A percentile compares a stretch with the other conserved stretches of the same genome.
Conservation (phyloP, 2,329 filamentous ascomycete genomes). For the Calonectria pseudoreteaudii region DNA sequence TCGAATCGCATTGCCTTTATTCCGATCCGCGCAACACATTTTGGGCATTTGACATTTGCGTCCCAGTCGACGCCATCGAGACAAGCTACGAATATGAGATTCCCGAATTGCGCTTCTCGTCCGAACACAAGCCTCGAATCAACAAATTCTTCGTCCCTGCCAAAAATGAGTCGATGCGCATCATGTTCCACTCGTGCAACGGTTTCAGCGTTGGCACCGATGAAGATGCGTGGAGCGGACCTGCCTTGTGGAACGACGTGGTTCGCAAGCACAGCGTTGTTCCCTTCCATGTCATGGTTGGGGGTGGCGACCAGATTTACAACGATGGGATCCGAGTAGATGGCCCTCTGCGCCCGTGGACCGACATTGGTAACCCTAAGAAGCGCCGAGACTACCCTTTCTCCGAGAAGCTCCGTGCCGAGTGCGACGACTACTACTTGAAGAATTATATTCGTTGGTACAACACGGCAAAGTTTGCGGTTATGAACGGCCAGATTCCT, state of each 20-base stretch:
- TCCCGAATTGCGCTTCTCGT: slow-evolving; percentile 71
- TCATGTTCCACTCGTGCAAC: slow-evolving; percentile 99
- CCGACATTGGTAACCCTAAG: slow-evolving; percentile 83
- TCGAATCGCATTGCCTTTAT: slow-evolving; percentile 66
- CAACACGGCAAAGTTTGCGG: slow-evolving; percentile 83
- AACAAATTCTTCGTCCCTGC: slow-evolving; percentile 90
- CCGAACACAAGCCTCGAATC: slow-evolving; percentile 64
- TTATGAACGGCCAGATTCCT: slow-evolving; percentile 90
- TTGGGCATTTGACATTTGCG: slow-evolving; percentile 88
- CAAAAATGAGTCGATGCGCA: slow-evolving; percentile 88
- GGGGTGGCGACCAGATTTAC: slow-evolving; percentile 96
- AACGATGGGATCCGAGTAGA: slow-evolving; percentile 91
- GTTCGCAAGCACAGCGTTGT: slow-evolving; percentile 80
- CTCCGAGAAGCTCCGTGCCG: slow-evolving; percentile 79
- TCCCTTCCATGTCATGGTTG: slow-evolving; percentile 96
- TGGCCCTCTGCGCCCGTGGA: slow-evolving; percentile 86
- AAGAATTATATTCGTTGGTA: slow-evolving; percentile 92
- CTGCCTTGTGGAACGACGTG: slow-evolving; percentile 96
- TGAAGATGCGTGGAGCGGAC: slow-evolving; percentile 86
- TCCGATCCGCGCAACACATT: slow-evolving; percentile 81
- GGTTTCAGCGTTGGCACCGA: slow-evolving; percentile 93
- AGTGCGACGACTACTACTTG: slow-evolving; percentile 91
- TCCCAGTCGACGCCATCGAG: slow-evolving; percentile 79
- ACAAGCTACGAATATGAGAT: slow-evolving; percentile 84
- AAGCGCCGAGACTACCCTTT: slow-evolving; percentile 86